A percentile compares a stretch with the other conserved stretches of the same genome.
These are phyloP conservation scores for Hanseniaspora hatyaiensis DNA, from an alignment of 805 yeast genomes.

Conservation along the genomic window DNA sequence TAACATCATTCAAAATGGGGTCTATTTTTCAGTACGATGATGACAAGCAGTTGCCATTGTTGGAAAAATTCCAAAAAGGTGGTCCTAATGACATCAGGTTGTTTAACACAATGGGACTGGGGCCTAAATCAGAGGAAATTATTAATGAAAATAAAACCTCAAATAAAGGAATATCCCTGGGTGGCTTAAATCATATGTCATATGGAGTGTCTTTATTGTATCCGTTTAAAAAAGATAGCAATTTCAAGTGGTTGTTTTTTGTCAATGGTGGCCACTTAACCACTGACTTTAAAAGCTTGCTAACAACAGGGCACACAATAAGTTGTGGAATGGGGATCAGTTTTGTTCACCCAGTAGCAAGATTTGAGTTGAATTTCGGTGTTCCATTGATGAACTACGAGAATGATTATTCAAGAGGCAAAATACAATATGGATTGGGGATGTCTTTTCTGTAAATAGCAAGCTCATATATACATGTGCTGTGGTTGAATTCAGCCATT, in stretches of 20 bases:
- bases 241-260: slow-evolving; percentile 52
- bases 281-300: slow-evolving; percentile 26
- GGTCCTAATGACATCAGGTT: slow-evolving; percentile 67
- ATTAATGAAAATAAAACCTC: neutral
- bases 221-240: slow-evolving; percentile 42
- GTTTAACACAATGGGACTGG: slow-evolving; percentile 54
- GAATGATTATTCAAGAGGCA: slow-evolving; percentile 45
- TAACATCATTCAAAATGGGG: slow-evolving; percentile 9
- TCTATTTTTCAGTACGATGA: slow-evolving; percentile 11
- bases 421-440: slow-evolving; percentile 58
- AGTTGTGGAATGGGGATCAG: slow-evolving; percentile 50
- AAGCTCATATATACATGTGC: neutral
- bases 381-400: slow-evolving; percentile 46
- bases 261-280: slow-evolving; percentile 53
- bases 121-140: slow-evolving; percentile 34
- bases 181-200: slow-evolving; percentile 54
- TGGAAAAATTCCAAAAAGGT: slow-evolving; percentile 76
- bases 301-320: slow-evolving; percentile 35
- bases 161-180: slow-evolving; percentile 43
- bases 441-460: slow-evolving; percentile 39
- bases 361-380: slow-evolving; percentile 55
- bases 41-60: slow-evolving; percentile 34
- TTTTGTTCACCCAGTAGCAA: slow-evolving; percentile 52
- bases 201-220: slow-evolving; percentile 49
- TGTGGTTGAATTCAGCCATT: slow-evolving; percentile 1